These are phyloP conservation scores for Colletotrichum caudatum DNA, from an alignment of 2,329 filamentous ascomycete genomes.

Conservation along the genomic window DNA sequence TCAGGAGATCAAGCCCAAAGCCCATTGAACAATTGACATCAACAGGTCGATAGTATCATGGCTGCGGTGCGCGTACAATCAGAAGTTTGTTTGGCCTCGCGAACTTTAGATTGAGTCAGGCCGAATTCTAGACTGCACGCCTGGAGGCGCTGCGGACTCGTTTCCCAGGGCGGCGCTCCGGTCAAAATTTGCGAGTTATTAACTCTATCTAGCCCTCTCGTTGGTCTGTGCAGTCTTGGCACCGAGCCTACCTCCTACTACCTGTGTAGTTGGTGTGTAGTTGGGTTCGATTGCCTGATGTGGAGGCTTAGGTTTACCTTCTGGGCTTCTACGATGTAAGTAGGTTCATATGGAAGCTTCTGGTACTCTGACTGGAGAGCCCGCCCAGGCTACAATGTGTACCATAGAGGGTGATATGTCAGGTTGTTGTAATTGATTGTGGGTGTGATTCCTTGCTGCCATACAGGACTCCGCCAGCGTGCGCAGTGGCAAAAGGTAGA, in stretches of 20 bases:
- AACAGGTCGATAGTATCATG: accelerated
- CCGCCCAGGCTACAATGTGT: not conserved
- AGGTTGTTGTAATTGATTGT: not conserved
- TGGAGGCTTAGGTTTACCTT: too few species aligned
- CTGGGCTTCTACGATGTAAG: too few species aligned
- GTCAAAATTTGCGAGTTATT: not conserved
- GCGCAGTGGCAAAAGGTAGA: not conserved
- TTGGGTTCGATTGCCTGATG: not conserved
- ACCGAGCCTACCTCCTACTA: too few species aligned
- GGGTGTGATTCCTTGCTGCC: not conserved
- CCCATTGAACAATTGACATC: too few species aligned
- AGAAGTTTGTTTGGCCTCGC: too few species aligned
- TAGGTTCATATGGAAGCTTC: not conserved
- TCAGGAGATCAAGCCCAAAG: too few species aligned
- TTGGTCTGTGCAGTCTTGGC: not conserved
- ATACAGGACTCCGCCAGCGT: not conserved
- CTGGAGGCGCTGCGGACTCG: not conserved
- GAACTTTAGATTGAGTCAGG: too few species aligned
- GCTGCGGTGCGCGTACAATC: too few species aligned
- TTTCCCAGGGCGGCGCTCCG: not conserved
- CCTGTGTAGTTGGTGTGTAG: too few species aligned
- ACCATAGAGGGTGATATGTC: not conserved
- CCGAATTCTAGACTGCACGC: not conserved
- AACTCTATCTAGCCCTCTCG: not conserved
- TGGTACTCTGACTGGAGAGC: not conserved